Percentiles rank a stretch among this genome's conserved stretches.
phyloP scores from a whole-genome alignment of 2,329 filamentous ascomycete genomes.

The Aphanoascus verrucosus region DNA sequence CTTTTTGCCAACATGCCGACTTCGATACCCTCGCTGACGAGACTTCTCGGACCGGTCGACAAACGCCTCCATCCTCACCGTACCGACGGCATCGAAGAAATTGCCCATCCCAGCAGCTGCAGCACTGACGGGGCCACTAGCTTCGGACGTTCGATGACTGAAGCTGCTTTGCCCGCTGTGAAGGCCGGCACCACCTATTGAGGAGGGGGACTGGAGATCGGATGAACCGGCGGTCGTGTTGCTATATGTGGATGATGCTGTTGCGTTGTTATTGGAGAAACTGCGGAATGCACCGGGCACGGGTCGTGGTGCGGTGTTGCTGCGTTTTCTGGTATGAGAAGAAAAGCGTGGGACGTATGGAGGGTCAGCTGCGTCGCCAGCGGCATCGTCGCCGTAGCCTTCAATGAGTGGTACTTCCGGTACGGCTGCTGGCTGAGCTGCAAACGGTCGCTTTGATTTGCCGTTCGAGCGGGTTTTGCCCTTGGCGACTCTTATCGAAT shows the following conservation, averaged over 20 bases:
- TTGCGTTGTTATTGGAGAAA: conserved; percentile 49
- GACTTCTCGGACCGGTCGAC: conserved; percentile 47
- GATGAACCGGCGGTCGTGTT: conserved; percentile 50
- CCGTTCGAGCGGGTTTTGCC: conserved; percentile 44
- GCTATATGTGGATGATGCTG: conserved; percentile 38
- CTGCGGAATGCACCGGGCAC: conserved; percentile 66
- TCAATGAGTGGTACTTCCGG: conserved; percentile 26
- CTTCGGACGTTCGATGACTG: conserved; percentile 44
- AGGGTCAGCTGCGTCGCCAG: conserved; percentile 38
- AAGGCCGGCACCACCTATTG: conserved; percentile 20
- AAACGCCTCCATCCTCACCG: conserved; percentile 94
- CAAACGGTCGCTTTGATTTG: conserved; percentile 33
- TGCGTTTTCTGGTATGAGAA: conserved; percentile 70
- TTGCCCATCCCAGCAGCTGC: conserved; percentile 35
- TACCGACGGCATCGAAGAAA: conserved; percentile 82
- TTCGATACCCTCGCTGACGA: conserved; percentile 21
- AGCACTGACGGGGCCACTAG: conserved; percentile 38
- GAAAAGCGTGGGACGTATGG: conserved; percentile 46
- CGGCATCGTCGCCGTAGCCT: conserved; percentile 24
- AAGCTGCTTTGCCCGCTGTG: conserved; percentile 33
- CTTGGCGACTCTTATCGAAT: conserved; percentile 85
- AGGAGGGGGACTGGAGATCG: conserved; percentile 42
- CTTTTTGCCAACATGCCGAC: conserved; percentile 19
- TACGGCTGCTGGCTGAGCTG: conserved; percentile 24
- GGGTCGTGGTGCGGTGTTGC: conserved; percentile 68